Percentiles rank a stretch among this genome's conserved stretches.
These are phyloP conservation scores for Aspergillus novoparasiticus DNA, from an alignment of 2,329 filamentous ascomycete species.

Conservation along the genomic window DNA sequence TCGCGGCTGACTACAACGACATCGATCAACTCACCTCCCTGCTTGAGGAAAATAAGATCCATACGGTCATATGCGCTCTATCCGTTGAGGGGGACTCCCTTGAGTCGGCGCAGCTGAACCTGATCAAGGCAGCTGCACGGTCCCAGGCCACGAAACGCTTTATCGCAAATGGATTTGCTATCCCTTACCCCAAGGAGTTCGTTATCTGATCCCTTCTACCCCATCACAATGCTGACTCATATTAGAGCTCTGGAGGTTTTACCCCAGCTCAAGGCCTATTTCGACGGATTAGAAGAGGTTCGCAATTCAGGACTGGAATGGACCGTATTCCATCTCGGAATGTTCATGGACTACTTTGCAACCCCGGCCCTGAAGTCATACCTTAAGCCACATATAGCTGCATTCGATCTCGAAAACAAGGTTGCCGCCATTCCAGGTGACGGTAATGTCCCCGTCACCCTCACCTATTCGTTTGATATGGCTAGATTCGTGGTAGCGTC, in stretches of 20 bases:
- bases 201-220: background rate
- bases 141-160: conserved; percentile 20
- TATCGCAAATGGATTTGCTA: conserved; percentile 24
- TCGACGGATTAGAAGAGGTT: conserved; percentile 7
- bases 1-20: conserved; percentile 30
- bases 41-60: conserved; percentile 25
- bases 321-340: conserved; percentile 18
- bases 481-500: conserved; percentile 23
- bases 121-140: conserved; percentile 22
- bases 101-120: conserved; percentile 16
- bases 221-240: background rate
- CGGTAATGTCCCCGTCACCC: conserved; percentile 20
- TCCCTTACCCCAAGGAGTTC: conserved; percentile 15
- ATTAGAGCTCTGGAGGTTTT: background rate
- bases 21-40: conserved; percentile 22
- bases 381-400: conserved; percentile 16
- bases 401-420: conserved; percentile 22
- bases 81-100: conserved; percentile 8
- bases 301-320: conserved; percentile 17
- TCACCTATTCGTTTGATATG: conserved; percentile 29
- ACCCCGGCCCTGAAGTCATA: conserved; percentile 21
- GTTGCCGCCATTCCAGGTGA: conserved; percentile 26
- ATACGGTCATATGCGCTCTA: conserved; percentile 27
- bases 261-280: conserved; percentile 11
- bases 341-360: conserved; percentile 17